Base-by-base conservation (phyloP, 2,329 filamentous ascomycete genomes). In the Chrysoporthe puriensis region DNA sequence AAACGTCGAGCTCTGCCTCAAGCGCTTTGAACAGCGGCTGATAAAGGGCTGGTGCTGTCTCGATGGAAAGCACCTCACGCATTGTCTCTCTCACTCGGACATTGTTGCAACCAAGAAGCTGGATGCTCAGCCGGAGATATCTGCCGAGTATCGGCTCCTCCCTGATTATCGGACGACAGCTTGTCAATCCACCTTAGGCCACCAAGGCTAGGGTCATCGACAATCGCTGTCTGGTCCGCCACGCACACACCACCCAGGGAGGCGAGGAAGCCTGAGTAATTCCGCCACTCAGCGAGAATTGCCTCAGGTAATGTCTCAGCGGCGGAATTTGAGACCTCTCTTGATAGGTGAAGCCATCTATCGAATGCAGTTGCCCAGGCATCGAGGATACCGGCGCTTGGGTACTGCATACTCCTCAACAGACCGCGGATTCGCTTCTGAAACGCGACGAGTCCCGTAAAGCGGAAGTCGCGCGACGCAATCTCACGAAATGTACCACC, bases 371-470 rank as follows among this genome's bases (percentile, higher is more conserved):
- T 81, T 72, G 90, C 88, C 89, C 89, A 91, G 2, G 89, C 88
- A 66, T 85, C 84, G 40, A 91, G 77, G 63, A 91, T 90, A n/a
- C 88, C 88, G n/a, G 81, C 79, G 13, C 87, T 89, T 26, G 89
- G 89, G 70, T 84, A 85, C 61, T 86, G 83, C 79, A 91, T 86
- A 60, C 84, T 84, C 34, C 87, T 81, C 32, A 91, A 75, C 43
- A 91, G 81, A 14, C 83, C 82, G 57, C 89, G 84, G 43, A 89
- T 82, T 52, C 89, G 83, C 73, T 90, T 91, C 71, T 91, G 89
- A 73, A 91, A 91, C 2, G 89, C 89, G 13, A 91, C 89, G 8
- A 90, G 77, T 1, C 89, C 89, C 8, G 89, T 91, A 72, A 91
- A 89, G 40, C 87, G 83, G 73, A 91, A 91, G 1, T 83, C 84